Conservation (phyloP, 1,284 basidiomycete species). For the Marasmius oreades region DNA sequence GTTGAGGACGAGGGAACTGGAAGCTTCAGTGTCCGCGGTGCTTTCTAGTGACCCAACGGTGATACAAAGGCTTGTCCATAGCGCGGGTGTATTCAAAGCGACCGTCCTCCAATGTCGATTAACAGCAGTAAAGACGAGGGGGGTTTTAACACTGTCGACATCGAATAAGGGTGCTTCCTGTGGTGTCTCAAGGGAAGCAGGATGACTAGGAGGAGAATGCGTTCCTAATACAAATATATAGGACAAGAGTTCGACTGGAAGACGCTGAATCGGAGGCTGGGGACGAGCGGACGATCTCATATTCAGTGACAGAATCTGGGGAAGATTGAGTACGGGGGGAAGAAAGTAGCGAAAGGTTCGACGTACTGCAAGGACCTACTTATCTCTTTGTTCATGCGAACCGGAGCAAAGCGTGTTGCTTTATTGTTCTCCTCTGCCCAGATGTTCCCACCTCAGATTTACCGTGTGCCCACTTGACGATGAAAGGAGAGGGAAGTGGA, state of each 20-base stretch:
- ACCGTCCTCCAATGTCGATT: slow-evolving; percentile 48
- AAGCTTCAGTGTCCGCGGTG: slow-evolving; percentile 7
- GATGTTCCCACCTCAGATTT: background rate
- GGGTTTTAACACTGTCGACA: slow-evolving; percentile 35
- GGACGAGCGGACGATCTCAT: background rate
- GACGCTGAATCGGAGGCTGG: slow-evolving; percentile 25
- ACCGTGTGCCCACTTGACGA: background rate
- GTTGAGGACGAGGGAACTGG: slow-evolving; percentile 23
- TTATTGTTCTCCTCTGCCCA: background rate
- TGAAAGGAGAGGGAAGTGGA: background rate
- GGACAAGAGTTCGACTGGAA: slow-evolving; percentile 50
- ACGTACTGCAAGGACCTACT: background rate
- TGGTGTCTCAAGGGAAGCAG: slow-evolving; percentile 13
- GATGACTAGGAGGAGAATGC: slow-evolving; percentile 22
- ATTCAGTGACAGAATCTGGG: background rate
- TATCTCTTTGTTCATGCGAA: slow-evolving; percentile 11
- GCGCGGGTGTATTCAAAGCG: slow-evolving; percentile 39
- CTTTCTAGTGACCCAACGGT: slow-evolving; percentile 31
- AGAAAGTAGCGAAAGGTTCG: background rate
- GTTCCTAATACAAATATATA: slow-evolving; percentile 44
- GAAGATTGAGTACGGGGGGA: background rate
- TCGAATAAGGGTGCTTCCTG: slow-evolving; percentile 32
- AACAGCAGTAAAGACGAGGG: slow-evolving; percentile 42
- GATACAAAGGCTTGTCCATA: slow-evolving; percentile 53
- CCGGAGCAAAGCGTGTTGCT: background rate